Evolutionary conservation across 2,329 filamentous ascomycete genomes (phyloP), one percentile per base, ranked within the genome.

Genomic region (Geosmithia morbida): DNA sequence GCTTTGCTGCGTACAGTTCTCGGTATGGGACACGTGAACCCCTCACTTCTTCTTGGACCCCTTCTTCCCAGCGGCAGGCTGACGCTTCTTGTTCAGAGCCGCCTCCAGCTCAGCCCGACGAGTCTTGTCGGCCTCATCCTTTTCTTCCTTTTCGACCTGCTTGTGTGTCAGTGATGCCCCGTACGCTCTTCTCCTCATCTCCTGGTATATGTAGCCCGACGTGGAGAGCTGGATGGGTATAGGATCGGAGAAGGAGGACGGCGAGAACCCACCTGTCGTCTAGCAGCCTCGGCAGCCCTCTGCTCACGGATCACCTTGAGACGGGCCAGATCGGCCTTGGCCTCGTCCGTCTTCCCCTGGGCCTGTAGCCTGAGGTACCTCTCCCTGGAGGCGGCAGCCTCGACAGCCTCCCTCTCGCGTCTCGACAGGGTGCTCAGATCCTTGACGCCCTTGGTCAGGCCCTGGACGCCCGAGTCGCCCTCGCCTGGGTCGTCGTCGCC

Each of bases 281-380:
- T 72, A 29, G 81, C 85, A 47, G 86, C 79, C 59, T 94, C 90
- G 18, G 83, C 82, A 58, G 86, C 89, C 52, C 92, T 79, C 69
- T 87, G 84, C 73, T 95, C 87, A 44, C 82, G 79, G 54, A 98
- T 87, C 50, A 90, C 61, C 63, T 72, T 80, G 58, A 98, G 68
- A 48, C 92, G 78, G 50, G 87, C 90, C 55, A 97, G 61, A 66
- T 98, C 92, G 5, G 86, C 83, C 62, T 87, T 84, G 44, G 90
- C 89, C 72, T 96, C 86, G 51, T 98, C 92, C 43, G 92, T 97
- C 79, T 97, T 97, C 58, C 90, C 90, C 60, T 88, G 85, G 49
- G 88, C 86, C 59, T 96, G 90, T 57, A 96, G 65, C 68, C 94
- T 94, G 71, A 87, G 78, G 61, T 95, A 96, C 55, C 81, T 77